phyloP scores from a whole-genome alignment of 2,329 filamentous ascomycete species.

The Penicillium sp. region DNA sequence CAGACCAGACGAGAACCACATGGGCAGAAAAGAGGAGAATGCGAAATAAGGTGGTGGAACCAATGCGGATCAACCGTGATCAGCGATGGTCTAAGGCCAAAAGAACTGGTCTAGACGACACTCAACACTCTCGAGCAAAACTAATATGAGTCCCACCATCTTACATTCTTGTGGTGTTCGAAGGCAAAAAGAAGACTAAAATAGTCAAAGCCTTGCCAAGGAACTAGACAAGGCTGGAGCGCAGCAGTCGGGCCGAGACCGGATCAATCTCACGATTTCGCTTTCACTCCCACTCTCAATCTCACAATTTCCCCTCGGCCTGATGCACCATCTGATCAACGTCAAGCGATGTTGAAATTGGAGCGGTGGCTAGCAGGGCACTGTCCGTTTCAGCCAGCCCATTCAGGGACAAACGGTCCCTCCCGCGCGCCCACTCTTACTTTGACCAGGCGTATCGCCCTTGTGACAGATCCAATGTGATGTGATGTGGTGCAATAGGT shows the following conservation, averaged over 20 bases:
- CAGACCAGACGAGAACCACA: background rate
- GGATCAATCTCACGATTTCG: background rate
- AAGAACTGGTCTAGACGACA: background rate
- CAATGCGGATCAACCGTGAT: constrained; percentile 18
- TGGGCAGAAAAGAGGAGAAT: background rate
- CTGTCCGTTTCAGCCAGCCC: constrained; percentile 9
- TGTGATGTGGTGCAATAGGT: background rate
- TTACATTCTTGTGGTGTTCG: background rate
- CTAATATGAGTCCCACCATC: no score
- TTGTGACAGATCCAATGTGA: background rate
- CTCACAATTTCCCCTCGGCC: background rate
- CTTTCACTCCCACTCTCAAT: no score
- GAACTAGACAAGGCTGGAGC: background rate
- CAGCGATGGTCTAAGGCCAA: background rate
- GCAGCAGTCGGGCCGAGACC: background rate
- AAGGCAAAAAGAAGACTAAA: background rate
- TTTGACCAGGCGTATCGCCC: background rate
- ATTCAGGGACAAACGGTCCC: constrained; percentile 14
- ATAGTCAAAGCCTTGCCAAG: background rate
- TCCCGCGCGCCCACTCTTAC: constrained; percentile 13
- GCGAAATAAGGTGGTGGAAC: constrained; percentile 26
- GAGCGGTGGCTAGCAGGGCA: background rate
- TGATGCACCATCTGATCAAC: no score
- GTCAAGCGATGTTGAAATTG: background rate
- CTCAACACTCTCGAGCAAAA: background rate